phyloP scores from a whole-genome alignment of 2,329 filamentous ascomycete species.

The Cercospora zeina region DNA sequence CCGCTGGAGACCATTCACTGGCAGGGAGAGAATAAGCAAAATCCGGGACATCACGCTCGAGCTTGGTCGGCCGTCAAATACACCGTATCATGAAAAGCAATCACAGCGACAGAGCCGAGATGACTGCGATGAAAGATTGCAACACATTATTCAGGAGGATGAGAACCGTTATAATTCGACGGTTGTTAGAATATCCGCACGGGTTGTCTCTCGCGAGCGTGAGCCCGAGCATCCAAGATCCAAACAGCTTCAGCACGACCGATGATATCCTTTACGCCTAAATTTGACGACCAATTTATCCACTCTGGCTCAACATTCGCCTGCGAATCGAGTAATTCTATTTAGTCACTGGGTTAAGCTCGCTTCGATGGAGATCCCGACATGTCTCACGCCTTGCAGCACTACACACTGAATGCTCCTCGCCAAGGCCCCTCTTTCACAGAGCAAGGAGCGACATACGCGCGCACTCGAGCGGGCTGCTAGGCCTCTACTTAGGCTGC shows the following conservation, averaged over 20 bases:
- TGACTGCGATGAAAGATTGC: not conserved
- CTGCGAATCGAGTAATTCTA: too few relatives aligned
- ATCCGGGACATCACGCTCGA: not conserved
- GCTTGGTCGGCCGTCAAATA: not conserved
- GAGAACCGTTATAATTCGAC: not conserved
- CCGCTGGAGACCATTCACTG: conserved; percentile 8
- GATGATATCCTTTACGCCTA: not conserved
- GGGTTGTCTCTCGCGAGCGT: conserved; percentile 1
- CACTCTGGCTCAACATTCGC: too few relatives aligned
- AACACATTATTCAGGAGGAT: conserved; percentile 1
- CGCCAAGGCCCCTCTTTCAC: too few relatives aligned
- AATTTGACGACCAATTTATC: not conserved
- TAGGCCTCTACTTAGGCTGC: too few relatives aligned
- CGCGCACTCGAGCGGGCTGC: too few relatives aligned
- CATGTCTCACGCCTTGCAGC: too few relatives aligned
- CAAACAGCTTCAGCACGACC: conserved; percentile 2
- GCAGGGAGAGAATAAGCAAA: conserved; percentile 1
- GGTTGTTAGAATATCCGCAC: not conserved
- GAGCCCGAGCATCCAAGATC: not conserved
- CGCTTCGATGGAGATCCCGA: too few relatives aligned
- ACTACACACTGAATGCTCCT: too few relatives aligned
- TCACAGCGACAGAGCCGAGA: conserved; percentile 1
- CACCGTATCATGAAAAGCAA: not conserved
- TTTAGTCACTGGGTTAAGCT: too few relatives aligned
- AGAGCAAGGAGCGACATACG: too few relatives aligned